These are phyloP conservation scores for Aspergillus sp. DNA, from an alignment of 2,329 filamentous ascomycete species.

Conservation along the genomic window DNA sequence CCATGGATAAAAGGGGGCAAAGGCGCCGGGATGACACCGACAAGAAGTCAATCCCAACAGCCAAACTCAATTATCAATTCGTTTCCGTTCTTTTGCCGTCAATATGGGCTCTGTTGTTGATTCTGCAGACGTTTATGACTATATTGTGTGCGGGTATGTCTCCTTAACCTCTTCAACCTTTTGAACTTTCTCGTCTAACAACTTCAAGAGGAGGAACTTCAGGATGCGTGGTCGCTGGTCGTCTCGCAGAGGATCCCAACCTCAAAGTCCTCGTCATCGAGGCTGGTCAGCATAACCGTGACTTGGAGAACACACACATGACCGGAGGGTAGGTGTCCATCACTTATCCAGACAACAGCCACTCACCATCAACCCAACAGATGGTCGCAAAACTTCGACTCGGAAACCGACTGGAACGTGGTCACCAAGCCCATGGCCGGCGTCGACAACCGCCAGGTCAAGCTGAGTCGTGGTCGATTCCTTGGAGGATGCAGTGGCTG, in stretches of 20 bases:
- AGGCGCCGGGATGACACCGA: too few species aligned
- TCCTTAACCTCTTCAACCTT: not conserved
- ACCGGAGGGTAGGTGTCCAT: conserved; percentile 28
- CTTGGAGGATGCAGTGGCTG: conserved; percentile 40
- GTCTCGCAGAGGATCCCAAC: conserved; percentile 42
- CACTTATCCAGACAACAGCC: not conserved
- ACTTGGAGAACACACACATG: conserved; percentile 45
- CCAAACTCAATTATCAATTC: too few species aligned
- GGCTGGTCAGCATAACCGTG: conserved; percentile 43
- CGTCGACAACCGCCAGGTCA: conserved; percentile 36
- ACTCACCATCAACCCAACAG: conserved; percentile 16
- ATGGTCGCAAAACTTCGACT: conserved; percentile 40
- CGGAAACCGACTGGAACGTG: conserved; percentile 43
- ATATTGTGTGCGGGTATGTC: conserved; percentile 25
- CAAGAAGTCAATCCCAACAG: too few species aligned
- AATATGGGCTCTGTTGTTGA: conserved; percentile 10
- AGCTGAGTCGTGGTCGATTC: conserved; percentile 40
- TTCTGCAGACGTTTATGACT: conserved; percentile 17
- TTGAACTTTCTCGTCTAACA: conserved; percentile 1
- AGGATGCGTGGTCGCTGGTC: conserved; percentile 46
- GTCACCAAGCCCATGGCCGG: conserved; percentile 35
- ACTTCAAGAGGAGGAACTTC: conserved; percentile 41
- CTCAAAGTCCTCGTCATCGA: conserved; percentile 43
- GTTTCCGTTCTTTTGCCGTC: not conserved
- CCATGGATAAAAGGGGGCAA: too few species aligned